A percentile compares a stretch with the other conserved stretches of the same genome.
These are phyloP conservation scores for Globisporangium radiosum DNA, from an alignment of 352 stramenopile species.

Conservation along the genomic window DNA sequence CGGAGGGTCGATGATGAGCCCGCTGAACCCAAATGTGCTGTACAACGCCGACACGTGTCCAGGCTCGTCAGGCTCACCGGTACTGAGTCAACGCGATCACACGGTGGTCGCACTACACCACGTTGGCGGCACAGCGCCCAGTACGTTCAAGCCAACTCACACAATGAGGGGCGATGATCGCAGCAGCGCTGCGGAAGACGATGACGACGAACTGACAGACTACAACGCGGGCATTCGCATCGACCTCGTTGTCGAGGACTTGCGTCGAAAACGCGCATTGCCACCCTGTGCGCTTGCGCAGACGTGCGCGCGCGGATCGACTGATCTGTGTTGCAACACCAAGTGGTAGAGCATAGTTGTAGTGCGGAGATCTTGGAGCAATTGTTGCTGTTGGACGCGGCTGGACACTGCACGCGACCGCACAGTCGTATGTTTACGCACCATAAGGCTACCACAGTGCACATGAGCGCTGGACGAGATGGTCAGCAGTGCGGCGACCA, in stretches of 20 bases:
- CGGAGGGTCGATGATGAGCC: not conserved
- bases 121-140: conserved; percentile 19
- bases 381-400: no score
- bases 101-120: conserved; percentile 62
- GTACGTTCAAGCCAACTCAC: not conserved
- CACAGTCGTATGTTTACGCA: no score
- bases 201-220: conserved; percentile 9
- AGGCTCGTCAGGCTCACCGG: conserved; percentile 58
- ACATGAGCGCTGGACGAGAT: no score
- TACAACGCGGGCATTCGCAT: conserved; percentile 33
- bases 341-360: conserved; percentile 3
- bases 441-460: no score
- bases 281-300: conserved; percentile 19
- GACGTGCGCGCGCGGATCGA: not conserved
- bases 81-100: conserved; percentile 55
- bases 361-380: no score
- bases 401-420: no score
- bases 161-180: not conserved
- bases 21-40: conserved; percentile 27
- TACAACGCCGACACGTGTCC: conserved; percentile 68
- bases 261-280: conserved; percentile 13
- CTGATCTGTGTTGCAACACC: conserved; percentile 4
- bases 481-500: no score
- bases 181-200: not conserved
- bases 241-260: conserved; percentile 27